Conservation (phyloP, 2,329 filamentous ascomycete genomes). For the Coccinonectria pachysandricola region DNA sequence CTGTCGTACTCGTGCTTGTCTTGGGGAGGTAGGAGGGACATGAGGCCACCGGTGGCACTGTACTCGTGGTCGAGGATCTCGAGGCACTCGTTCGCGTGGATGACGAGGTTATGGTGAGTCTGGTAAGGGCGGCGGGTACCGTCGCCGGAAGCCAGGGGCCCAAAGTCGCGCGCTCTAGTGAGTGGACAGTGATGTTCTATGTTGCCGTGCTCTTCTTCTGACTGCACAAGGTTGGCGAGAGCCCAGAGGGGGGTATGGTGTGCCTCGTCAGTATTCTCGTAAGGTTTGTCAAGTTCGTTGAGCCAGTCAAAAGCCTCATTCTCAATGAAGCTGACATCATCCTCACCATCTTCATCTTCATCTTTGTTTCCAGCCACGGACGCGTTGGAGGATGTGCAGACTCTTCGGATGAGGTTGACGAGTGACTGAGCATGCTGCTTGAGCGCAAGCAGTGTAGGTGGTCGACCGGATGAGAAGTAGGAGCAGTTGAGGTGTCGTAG, state of each 20-base stretch:
- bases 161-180: constrained; percentile 14
- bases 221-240: constrained; percentile 35
- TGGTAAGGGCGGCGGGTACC: constrained; percentile 27
- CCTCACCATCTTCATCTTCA: constrained; percentile 17
- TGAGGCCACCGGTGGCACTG: constrained; percentile 42
- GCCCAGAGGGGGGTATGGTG: constrained; percentile 37
- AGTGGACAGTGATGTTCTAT: constrained; percentile 38
- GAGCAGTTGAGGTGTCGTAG: constrained; percentile 42
- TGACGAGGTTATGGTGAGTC: constrained; percentile 38
- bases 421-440: constrained; percentile 53
- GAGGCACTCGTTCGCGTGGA: constrained; percentile 49
- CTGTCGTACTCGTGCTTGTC: constrained; percentile 18
- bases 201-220: constrained; percentile 30
- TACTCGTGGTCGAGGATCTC: constrained; percentile 52
- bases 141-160: constrained; percentile 9
- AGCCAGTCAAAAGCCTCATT: constrained; percentile 49
- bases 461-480: constrained; percentile 43
- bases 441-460: constrained; percentile 45
- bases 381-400: constrained; percentile 29
- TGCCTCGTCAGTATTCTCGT: constrained; percentile 35
- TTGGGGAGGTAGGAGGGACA: constrained; percentile 41
- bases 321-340: constrained; percentile 29
- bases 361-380: constrained; percentile 9
- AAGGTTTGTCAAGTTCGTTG: constrained; percentile 37
- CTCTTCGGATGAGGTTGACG: constrained; percentile 37